phyloP scores from a whole-genome alignment of 331 rosid genomes.

The Dryas integrifolia region DNA sequence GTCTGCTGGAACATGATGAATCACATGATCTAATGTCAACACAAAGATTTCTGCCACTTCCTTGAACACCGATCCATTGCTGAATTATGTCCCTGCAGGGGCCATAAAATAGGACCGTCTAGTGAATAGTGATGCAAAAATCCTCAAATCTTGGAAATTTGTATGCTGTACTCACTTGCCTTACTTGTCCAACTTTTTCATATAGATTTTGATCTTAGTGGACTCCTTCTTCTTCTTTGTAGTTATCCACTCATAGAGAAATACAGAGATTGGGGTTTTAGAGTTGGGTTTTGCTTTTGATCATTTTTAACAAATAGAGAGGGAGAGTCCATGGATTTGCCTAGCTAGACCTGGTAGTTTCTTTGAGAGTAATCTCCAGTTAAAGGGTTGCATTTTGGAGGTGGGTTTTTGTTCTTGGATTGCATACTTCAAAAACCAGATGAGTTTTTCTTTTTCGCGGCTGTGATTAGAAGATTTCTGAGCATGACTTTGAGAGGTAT shows the following conservation, averaged over 20 bases:
- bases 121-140: not conserved
- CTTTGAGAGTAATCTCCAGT: not conserved
- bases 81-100: not conserved
- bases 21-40: not conserved
- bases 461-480: too few relatives aligned
- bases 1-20: conserved; percentile 12
- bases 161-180: not conserved
- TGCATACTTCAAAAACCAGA: too few relatives aligned
- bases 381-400: conserved; percentile 16
- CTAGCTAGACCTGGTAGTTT: not conserved
- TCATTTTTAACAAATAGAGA: not conserved
- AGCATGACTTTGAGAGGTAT: too few relatives aligned
- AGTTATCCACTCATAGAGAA: not conserved
- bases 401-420: conserved; percentile 12
- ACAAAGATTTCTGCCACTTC: conserved; percentile 25
- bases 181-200: not conserved
- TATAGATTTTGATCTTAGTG: not conserved
- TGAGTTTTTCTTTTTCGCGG: too few relatives aligned
- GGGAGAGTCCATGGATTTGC: conserved; percentile 20
- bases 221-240: not conserved
- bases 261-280: not conserved
- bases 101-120: conserved; percentile 1
- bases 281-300: conserved; percentile 2
- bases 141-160: conserved; percentile 7
- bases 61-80: conserved; percentile 16